Base-by-base conservation (phyloP, 1,284 basidiomycete species). In the Stereum hirsutum region DNA sequence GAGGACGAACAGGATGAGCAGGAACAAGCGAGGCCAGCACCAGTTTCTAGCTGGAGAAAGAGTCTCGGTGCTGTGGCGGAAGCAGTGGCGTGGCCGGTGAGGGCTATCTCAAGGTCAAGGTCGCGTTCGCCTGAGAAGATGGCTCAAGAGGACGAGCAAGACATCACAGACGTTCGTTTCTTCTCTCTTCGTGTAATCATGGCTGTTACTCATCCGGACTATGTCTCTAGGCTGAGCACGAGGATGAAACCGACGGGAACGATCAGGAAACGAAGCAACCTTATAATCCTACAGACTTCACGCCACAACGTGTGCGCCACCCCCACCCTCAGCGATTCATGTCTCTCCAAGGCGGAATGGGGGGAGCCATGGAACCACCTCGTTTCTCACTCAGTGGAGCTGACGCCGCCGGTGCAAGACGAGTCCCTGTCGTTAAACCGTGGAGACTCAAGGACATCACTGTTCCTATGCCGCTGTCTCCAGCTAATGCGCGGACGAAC, bases 381-480 rank as follows among this genome's bases (percentile, higher is more conserved):
- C 52, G 63, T n/a, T 53, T 56, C 33, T 64, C 62, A 3, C 43
- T 51, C 11, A 52, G 53, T 21, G 49, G 49, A 5, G 46, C 45
- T 24, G 49, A 44, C 6, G 27, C 47, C 47, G 12, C 52, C 48
- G 42, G 37, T 46, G 31, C 48, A 36, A 38, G n/a, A 15, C 47
- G 52, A n/a, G 46, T 48, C 11, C n/a, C 44, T 39, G 4, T 36
- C 44, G 66, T 75, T 25, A 63, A 69, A 30, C 64, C 70, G 14
- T 79, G 75, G 77, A 68, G 63, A 45, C 68, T 78, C 7, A 61
- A 57, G 39, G 78, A 79, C 45, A 67, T 78, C 24, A 63, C 73
- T 10, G 61, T 77, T 2, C 70, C 72, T 10, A 34, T 46, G n/a
- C 19, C 20, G n/a, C n/a, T n/a, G n/a, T n/a, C n/a, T n/a, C n/a